Evolutionary conservation across 2,329 filamentous ascomycete genomes (phyloP).

Genomic region (Periconia digitata): DNA sequence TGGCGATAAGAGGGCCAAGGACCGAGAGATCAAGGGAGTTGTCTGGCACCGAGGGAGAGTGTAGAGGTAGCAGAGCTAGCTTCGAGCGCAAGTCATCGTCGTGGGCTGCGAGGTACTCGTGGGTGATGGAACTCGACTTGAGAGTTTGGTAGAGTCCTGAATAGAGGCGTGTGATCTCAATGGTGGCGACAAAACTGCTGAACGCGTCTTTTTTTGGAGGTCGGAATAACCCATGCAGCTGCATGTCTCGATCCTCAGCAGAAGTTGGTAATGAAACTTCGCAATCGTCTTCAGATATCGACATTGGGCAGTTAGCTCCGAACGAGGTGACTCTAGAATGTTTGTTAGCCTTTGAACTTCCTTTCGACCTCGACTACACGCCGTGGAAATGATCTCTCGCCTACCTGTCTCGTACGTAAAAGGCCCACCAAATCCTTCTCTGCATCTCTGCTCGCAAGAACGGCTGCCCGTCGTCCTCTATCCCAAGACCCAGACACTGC

Average conservation of each 20-base stretch:
- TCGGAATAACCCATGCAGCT: constrained; percentile 51
- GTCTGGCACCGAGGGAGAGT: constrained; percentile 68
- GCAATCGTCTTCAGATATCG: constrained; percentile 87
- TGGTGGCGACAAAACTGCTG: constrained; percentile 71
- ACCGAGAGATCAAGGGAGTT: constrained; percentile 72
- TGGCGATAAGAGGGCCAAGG: constrained; percentile 72
- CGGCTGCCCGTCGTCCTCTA: constrained; percentile 72
- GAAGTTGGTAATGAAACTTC: constrained; percentile 78
- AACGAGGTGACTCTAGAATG: constrained; percentile 68
- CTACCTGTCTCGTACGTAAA: constrained; percentile 85
- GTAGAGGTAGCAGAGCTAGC: constrained; percentile 71
- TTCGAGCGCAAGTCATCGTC: constrained; percentile 80
- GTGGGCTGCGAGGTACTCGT: constrained; percentile 71
- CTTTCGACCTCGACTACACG: not conserved
- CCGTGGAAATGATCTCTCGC: constrained; percentile 10
- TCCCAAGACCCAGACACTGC: constrained; percentile 81
- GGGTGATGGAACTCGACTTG: constrained; percentile 62
- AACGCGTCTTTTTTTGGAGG: constrained; percentile 48
- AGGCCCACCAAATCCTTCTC: constrained; percentile 87
- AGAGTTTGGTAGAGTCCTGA: constrained; percentile 72
- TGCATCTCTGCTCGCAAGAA: constrained; percentile 83
- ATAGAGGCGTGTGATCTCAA: constrained; percentile 80
- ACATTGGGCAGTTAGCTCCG: constrained; percentile 75
- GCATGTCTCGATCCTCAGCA: constrained; percentile 77
- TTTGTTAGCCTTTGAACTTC: constrained; percentile 22